Base-by-base conservation (phyloP, 2,329 filamentous ascomycete species). In the Metarhizium guizhouense region DNA sequence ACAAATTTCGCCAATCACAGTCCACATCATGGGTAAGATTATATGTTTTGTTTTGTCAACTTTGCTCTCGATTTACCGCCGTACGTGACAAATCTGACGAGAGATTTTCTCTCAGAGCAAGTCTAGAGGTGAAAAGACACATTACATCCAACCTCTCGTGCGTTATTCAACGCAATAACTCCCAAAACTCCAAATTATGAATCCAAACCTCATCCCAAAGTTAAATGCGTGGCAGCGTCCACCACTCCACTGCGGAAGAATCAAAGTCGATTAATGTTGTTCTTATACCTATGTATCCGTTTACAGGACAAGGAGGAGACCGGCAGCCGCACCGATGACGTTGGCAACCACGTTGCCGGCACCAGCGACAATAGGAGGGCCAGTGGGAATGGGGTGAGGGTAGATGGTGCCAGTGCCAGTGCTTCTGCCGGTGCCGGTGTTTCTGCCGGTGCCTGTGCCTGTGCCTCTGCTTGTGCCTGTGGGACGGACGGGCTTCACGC, bases 261-360 rank as follows among this genome's bases (percentile, higher is more conserved):
- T 48, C 45, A 16, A 48, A 48, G 20, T 48, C 45, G 45, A 30
- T 48, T 10, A 30, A 48, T 48, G 16, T 18, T 30, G 11, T 4
- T 48, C 25, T 16, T 30, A 14, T 42, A 6, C 38, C 16, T 32
- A 18, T 40, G 38, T 13, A 16, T 47, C 18, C 36, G 16, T 57
- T 60, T 63, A 65, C 56, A 66, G 54, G 49, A 65, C 47, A 43
- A 66, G 56, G 36, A 58, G 54, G 45, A 65, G 52, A 53, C 60
- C 63, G 11, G 59, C 63, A 29, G 62, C 55, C 36, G 60, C 61
- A 36, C 60, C 61, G n/a, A 65, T 34, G 25, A 66, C 25, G 38
- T 60, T 62, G 58, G 56, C 54, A 3, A 57, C 55, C 20, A 53
- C 54, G 54, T 56, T 58, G 56, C 57, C 58, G 38, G 61, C 60